Evolutionary conservation across 2,329 filamentous ascomycete species (phyloP), one percentile per base, ranked within the genome.

Genomic region (Elsinoe fawcettii): DNA sequence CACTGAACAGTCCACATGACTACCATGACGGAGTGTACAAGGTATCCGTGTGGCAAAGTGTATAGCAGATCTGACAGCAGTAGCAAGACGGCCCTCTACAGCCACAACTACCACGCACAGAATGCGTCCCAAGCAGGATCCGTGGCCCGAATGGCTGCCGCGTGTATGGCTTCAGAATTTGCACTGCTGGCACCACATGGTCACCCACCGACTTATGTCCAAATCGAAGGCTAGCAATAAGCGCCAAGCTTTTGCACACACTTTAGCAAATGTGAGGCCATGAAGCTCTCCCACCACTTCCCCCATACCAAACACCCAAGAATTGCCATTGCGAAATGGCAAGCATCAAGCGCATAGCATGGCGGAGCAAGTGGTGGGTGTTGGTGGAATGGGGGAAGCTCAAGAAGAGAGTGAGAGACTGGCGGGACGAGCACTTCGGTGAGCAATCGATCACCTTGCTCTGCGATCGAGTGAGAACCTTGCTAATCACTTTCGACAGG

Each of bases 331-430:
- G 18, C 3, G 11, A 46, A 46, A 46, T 46, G 41, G 41, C 41
- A 23, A 46, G 25, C 22, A 46, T 46, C 41, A 46, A 46, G 41
- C 41, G n/a, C 41, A 46, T 18, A 46, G 41, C 41, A 25, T 46
- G 41, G 41, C 41, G 41, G 22, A 46, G 41, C 22, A 46, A 46
- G 41, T 46, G 41, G 41, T 46, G 41, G 41, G 41, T 46, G 41
- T 25, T 46, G 41, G 41, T 46, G 41, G 41, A 46, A 20, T 46
- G 20, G 41, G 41, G 41, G 20, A 46, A 46, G 41, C 22, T 46
- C 41, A 46, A 46, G 41, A 46, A 46, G 41, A 22, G 41, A 46
- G 2, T 46, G 41, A 46, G 41, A 46, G 41, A 46, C 41, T 46
- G 41, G 49, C 30, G 25, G 49, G 22, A 39, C 32, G 16, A 37